These are phyloP conservation scores for Selaginella tamariscina DNA, from an alignment of 75 land plant genomes.

Conservation along the genomic window DNA sequence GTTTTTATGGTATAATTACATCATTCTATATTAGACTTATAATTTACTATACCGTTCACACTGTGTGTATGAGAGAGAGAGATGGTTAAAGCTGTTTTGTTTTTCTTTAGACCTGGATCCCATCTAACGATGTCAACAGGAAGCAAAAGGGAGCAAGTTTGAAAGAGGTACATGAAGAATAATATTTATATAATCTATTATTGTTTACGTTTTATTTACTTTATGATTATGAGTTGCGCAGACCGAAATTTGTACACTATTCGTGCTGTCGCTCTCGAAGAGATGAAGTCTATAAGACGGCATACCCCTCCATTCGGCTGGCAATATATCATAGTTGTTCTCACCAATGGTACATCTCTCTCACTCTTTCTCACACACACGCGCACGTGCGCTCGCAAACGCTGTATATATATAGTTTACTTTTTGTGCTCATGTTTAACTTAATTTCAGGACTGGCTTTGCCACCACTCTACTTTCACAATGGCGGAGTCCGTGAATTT, in stretches of 20 bases:
- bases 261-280: conserved; percentile 55
- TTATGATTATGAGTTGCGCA: conserved; percentile 19
- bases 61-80: too few relatives aligned
- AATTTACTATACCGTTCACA: too few relatives aligned
- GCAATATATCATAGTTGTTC: conserved; percentile 86
- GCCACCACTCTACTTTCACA: conserved; percentile 89
- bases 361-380: background rate
- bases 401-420: too few relatives aligned
- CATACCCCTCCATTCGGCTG: conserved; percentile 84
- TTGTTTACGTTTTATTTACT: too few relatives aligned
- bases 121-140: background rate
- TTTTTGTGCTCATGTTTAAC: background rate
- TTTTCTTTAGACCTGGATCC: background rate
- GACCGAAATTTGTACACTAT: conserved; percentile 86
- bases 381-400: too few relatives aligned
- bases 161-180: background rate
- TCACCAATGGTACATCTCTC: conserved; percentile 53
- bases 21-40: conserved; percentile 9
- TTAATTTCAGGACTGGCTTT: conserved; percentile 59
- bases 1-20: conserved; percentile 49
- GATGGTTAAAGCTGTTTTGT: background rate
- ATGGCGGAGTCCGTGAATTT: conserved; percentile 85
- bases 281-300: conserved; percentile 75
- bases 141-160: background rate
- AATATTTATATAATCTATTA: background rate